Percentiles rank a stretch among this genome's conserved stretches.
Evolutionary conservation across 805 yeast genomes (phyloP).

Genomic region (Yamadazyma akitaensis): DNA sequence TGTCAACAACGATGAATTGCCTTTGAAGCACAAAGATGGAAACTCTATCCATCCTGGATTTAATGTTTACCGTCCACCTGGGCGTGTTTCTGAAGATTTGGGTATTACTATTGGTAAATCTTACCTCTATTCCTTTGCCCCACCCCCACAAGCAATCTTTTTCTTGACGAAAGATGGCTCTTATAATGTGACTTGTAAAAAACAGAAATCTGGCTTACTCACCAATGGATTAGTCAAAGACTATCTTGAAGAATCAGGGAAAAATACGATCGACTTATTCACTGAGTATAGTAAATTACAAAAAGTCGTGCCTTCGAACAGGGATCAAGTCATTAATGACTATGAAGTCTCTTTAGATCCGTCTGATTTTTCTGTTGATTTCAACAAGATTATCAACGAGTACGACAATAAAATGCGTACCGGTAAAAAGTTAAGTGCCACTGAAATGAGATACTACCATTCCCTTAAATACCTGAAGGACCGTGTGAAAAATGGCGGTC

Average conservation of each 20-base stretch:
- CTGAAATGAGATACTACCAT: slow-evolving; percentile 27
- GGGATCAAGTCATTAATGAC: slow-evolving; percentile 20
- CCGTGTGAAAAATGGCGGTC: slow-evolving; percentile 25
- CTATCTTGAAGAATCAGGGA: slow-evolving; percentile 4
- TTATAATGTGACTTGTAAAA: slow-evolving; percentile 22
- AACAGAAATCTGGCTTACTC: slow-evolving; percentile 22
- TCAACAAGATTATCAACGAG: slow-evolving; percentile 16
- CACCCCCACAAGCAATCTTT: slow-evolving; percentile 32
- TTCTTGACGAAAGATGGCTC: slow-evolving; percentile 38
- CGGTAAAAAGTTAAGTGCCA: slow-evolving; percentile 16
- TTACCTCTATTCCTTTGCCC: slow-evolving; percentile 40
- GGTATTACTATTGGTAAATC: slow-evolving; percentile 34
- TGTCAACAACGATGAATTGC: slow-evolving; percentile 13
- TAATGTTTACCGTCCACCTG: slow-evolving; percentile 32
- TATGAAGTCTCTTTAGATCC: slow-evolving; percentile 26
- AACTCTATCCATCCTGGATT: slow-evolving; percentile 32
- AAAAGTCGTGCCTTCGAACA: slow-evolving; percentile 17
- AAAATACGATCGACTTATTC: slow-evolving; percentile 14
- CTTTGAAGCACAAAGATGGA: slow-evolving; percentile 16
- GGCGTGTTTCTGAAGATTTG: slow-evolving; percentile 24
- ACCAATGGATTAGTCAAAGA: slow-evolving; percentile 14
- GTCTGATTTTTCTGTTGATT: slow-evolving; percentile 25
- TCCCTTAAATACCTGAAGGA: slow-evolving; percentile 30
- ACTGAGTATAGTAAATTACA: slow-evolving; percentile 21
- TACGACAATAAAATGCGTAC: slow-evolving; percentile 16